These are phyloP conservation scores for Paramyrothecium sp. DNA, from an alignment of 2,329 filamentous ascomycete genomes.

Conservation along the genomic window DNA sequence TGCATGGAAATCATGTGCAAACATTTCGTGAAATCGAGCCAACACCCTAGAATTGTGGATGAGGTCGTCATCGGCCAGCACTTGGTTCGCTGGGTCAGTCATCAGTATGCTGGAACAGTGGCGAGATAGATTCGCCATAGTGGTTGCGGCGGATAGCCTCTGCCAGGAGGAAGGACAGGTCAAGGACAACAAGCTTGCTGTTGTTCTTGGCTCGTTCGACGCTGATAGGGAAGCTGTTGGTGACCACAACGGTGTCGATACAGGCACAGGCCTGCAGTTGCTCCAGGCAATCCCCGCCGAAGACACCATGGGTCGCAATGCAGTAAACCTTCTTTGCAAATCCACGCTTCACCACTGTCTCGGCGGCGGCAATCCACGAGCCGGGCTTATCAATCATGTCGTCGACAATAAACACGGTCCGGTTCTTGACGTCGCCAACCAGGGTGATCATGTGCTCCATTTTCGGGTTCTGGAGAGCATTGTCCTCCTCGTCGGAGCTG, in stretches of 20 bases:
- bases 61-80: not conserved
- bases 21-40: not conserved
- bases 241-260: constrained; percentile 92
- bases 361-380: constrained; percentile 95
- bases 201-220: constrained; percentile 68
- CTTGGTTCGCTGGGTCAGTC: constrained; percentile 38
- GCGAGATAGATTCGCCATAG: constrained; percentile 82
- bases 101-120: constrained; percentile 65
- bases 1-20: constrained; percentile 19
- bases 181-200: constrained; percentile 84
- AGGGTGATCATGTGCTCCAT: constrained; percentile 94
- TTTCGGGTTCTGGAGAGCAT: constrained; percentile 75
- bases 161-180: constrained; percentile 81
- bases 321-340: constrained; percentile 92
- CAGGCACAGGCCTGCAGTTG: constrained; percentile 90
- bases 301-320: constrained; percentile 95
- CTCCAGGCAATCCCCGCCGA: constrained; percentile 84
- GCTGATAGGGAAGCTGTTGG: constrained; percentile 93
- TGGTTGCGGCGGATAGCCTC: constrained; percentile 96
- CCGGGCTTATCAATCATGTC: constrained; percentile 99
- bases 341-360: constrained; percentile 92
- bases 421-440: constrained; percentile 89
- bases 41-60: not conserved
- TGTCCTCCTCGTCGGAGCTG: constrained; percentile 89
- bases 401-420: constrained; percentile 91